phyloP scores from a whole-genome alignment of 345 rosid species.

The Hibiscus trionum region DNA sequence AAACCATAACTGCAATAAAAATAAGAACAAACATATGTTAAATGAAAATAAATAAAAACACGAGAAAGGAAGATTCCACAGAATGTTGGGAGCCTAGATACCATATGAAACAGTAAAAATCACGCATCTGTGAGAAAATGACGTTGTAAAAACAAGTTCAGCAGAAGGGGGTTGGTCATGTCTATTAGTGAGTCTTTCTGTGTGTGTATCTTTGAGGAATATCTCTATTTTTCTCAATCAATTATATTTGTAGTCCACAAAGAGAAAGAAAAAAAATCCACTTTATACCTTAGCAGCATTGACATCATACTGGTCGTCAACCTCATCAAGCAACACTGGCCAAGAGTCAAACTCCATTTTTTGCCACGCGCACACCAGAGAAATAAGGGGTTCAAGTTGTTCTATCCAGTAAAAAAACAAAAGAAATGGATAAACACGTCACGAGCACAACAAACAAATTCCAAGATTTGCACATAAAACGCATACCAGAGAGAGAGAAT shows the following conservation, averaged over 20 bases:
- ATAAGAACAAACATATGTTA: background rate
- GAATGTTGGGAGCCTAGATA: background rate
- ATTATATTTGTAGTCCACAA: background rate
- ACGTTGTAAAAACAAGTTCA: background rate
- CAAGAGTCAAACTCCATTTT: slow-evolving; percentile 75
- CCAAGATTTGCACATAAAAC: background rate
- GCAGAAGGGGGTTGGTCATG: background rate
- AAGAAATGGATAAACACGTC: slow-evolving; percentile 5
- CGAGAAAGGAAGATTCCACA: background rate
- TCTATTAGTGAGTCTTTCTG: background rate
- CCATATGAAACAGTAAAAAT: background rate
- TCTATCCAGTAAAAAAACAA: slow-evolving; percentile 26
- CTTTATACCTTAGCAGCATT: slow-evolving; percentile 71
- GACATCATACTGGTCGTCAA: slow-evolving; percentile 65
- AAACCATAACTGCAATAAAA: slow-evolving; percentile 86
- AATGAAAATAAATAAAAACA: background rate
- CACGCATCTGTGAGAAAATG: background rate
- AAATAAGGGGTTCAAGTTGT: slow-evolving; percentile 55
- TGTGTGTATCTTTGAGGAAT: background rate
- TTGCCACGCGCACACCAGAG: slow-evolving; percentile 72
- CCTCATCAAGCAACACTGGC: slow-evolving; percentile 85
- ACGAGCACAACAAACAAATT: background rate
- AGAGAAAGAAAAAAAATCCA: background rate
- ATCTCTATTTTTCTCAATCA: background rate
- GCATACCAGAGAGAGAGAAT: slow-evolving; percentile 59